Evolutionary conservation across 2,329 filamentous ascomycete species (phyloP).

Genomic region (Penicillium sp.): DNA sequence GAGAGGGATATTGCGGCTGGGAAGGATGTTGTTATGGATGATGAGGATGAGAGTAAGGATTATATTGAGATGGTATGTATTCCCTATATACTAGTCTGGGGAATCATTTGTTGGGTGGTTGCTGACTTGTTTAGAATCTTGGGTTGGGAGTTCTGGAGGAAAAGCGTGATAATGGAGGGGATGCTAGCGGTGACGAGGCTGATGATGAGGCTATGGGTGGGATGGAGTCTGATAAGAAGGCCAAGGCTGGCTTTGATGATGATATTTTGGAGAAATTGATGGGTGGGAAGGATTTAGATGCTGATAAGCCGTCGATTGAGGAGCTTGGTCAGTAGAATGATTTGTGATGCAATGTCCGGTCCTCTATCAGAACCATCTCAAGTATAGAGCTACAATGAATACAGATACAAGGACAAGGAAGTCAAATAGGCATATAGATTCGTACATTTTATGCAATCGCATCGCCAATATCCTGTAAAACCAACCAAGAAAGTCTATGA

Average conservation of each 20-base stretch:
- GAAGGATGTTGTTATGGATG: slow-evolving; percentile 35
- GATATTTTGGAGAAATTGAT: slow-evolving; percentile 39
- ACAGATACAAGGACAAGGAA: background rate
- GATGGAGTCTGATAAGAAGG: slow-evolving; percentile 9
- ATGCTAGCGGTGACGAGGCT: slow-evolving; percentile 17
- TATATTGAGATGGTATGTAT: slow-evolving; percentile 46
- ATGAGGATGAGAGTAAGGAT: slow-evolving; percentile 34
- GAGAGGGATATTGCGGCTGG: slow-evolving; percentile 40
- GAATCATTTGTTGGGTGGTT: background rate
- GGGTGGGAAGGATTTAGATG: slow-evolving; percentile 32
- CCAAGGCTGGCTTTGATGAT: slow-evolving; percentile 19
- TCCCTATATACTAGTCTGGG: background rate
- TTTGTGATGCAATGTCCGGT: background rate
- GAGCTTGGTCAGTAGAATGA: slow-evolving; percentile 26
- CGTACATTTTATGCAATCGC: slow-evolving; percentile 19
- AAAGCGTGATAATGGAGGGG: slow-evolving; percentile 26
- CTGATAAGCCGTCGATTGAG: slow-evolving; percentile 39
- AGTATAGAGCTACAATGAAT: background rate
- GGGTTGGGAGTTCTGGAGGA: slow-evolving; percentile 48
- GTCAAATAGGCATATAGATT: slow-evolving; percentile 13
- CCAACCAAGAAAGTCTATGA: slow-evolving; percentile 3
- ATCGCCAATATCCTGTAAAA: slow-evolving; percentile 2
- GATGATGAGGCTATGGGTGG: slow-evolving; percentile 7
- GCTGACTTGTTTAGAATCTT: slow-evolving; percentile 35
- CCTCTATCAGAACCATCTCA: background rate